These are phyloP conservation scores for Aquilaria sinensis DNA, from an alignment of 345 rosid genomes.

Conservation along the genomic window DNA sequence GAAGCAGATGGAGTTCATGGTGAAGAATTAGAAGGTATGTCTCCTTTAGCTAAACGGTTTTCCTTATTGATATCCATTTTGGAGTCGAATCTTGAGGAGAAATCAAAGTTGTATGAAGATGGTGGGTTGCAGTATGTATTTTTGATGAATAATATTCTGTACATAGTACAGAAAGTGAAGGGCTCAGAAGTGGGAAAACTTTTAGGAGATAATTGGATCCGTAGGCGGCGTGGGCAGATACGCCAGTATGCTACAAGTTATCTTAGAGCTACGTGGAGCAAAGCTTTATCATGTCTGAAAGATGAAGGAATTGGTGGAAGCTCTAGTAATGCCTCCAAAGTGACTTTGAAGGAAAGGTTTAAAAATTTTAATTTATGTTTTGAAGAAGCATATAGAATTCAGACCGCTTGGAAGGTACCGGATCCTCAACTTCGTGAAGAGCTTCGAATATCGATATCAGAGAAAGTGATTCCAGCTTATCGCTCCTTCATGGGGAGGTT, in stretches of 20 bases:
- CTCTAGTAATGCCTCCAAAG: slow-evolving; percentile 64
- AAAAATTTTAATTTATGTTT: slow-evolving; percentile 83
- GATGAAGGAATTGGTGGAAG: slow-evolving; percentile 75
- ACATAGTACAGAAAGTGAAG: slow-evolving; percentile 87
- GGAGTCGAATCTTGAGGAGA: slow-evolving; percentile 84
- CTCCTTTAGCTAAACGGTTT: slow-evolving; percentile 56
- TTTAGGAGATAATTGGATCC: slow-evolving; percentile 92
- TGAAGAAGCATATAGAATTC: slow-evolving; percentile 81
- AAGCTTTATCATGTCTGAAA: slow-evolving; percentile 67
- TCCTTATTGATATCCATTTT: slow-evolving; percentile 48
- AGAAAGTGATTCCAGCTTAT: slow-evolving; percentile 82
- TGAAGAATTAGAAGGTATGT: slow-evolving; percentile 35
- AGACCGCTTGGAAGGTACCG: slow-evolving; percentile 94
- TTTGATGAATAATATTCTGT: slow-evolving; percentile 84
- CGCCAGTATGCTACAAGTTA: slow-evolving; percentile 87
- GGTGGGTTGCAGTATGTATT: slow-evolving; percentile 67
- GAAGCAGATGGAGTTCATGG: slow-evolving; percentile 27
- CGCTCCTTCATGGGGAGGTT: slow-evolving; percentile 88
- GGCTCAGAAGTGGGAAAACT: slow-evolving; percentile 76
- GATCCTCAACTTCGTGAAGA: slow-evolving; percentile 96
- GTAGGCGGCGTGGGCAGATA: slow-evolving; percentile 70
- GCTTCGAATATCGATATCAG: slow-evolving; percentile 84
- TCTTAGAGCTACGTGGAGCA: slow-evolving; percentile 90
- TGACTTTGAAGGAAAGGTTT: slow-evolving; percentile 80
- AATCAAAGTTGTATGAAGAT: slow-evolving; percentile 77